Evolutionary conservation across 495 filamentous ascomycete genomes (phyloP).

Genomic region (Xylaria scruposa): DNA sequence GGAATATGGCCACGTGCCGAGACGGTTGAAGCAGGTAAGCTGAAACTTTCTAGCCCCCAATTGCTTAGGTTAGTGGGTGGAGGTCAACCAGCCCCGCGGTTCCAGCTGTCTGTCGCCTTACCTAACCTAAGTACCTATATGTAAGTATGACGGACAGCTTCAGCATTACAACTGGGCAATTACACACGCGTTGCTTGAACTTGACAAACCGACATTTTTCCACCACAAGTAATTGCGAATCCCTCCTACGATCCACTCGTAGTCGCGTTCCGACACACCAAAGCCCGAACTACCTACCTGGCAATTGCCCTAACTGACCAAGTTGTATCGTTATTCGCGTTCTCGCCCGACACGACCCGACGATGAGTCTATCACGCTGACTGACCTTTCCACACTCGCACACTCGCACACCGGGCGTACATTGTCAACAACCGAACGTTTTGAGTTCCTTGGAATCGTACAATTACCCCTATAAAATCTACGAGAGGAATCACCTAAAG

Average conservation of each 20-base stretch:
- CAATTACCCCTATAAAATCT: background rate
- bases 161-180: background rate
- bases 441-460: background rate
- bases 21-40: background rate
- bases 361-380: slow-evolving; percentile 15
- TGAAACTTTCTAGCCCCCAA: background rate
- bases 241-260: background rate
- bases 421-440: background rate
- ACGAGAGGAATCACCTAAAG: background rate
- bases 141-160: background rate
- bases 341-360: slow-evolving; percentile 5
- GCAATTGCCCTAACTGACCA: background rate
- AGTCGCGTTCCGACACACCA: background rate
- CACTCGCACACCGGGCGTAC: background rate
- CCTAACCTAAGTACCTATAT: too few species aligned
- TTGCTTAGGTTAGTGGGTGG: background rate
- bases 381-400: background rate
- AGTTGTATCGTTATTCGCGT: background rate
- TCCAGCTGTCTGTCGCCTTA: slow-evolving; percentile 7
- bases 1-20: background rate
- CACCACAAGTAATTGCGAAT: background rate
- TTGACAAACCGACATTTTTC: slow-evolving; percentile 1
- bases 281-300: background rate
- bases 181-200: background rate
- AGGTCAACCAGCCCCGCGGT: background rate